Evolutionary conservation across 1,284 basidiomycete species (phyloP).

Genomic region (Ceratobasidium sp.): DNA sequence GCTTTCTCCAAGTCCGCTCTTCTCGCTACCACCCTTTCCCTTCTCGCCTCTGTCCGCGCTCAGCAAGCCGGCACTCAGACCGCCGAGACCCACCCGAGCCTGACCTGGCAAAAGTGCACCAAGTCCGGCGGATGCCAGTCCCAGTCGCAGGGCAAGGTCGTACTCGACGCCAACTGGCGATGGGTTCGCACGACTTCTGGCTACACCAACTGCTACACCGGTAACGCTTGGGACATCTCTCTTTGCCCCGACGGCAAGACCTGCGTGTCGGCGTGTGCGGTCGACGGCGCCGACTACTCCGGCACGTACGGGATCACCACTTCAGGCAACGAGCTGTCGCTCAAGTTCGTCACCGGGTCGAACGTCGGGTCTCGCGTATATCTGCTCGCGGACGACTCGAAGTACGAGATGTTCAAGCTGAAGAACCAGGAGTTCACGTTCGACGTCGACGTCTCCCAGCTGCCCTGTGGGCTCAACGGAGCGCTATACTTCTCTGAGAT

Average conservation of each 20-base stretch:
- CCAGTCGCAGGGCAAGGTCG: conserved; percentile 31
- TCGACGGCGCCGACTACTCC: conserved; percentile 71
- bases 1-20: conserved; percentile 20
- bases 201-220: conserved; percentile 69
- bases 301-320: conserved; percentile 65
- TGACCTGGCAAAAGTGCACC: conserved; percentile 35
- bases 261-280: conserved; percentile 67
- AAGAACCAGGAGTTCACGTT: conserved; percentile 71
- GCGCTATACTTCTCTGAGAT: conserved; percentile 65
- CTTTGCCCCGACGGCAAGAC: conserved; percentile 65
- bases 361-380: conserved; percentile 73
- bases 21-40: conserved; percentile 43
- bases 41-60: conserved; percentile 24
- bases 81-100: conserved; percentile 15
- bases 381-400: conserved; percentile 59
- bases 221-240: conserved; percentile 52
- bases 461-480: conserved; percentile 67
- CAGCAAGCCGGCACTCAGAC: conserved; percentile 35
- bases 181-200: conserved; percentile 48
- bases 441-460: conserved; percentile 70
- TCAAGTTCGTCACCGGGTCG: conserved; percentile 80
- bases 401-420: conserved; percentile 53
- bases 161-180: conserved; percentile 43
- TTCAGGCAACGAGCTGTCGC: conserved; percentile 69
- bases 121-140: conserved; percentile 22